phyloP scores from a whole-genome alignment of 371 early-diverging fungal species.

The Mortierella sp. region DNA sequence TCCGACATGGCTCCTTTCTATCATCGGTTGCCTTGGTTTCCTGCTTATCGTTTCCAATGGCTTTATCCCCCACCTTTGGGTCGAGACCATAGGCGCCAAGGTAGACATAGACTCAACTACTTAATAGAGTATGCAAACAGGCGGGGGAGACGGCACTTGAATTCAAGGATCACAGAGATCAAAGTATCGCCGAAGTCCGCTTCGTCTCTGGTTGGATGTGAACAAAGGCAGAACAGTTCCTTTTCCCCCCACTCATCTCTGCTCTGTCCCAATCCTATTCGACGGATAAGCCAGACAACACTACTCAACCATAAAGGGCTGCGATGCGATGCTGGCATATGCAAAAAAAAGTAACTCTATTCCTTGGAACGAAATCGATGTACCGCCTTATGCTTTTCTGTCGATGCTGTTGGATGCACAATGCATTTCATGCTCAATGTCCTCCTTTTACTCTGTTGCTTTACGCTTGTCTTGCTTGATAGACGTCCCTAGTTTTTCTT shows the following conservation, averaged over 20 bases:
- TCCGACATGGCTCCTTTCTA: too few species aligned
- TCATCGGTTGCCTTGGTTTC: too few species aligned
- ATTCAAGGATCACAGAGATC: background rate
- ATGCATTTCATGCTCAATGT: background rate
- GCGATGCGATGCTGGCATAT: constrained; percentile 10
- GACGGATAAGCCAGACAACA: background rate
- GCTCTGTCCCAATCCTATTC: background rate
- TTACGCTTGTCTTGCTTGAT: too few species aligned
- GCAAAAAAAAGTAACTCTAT: background rate
- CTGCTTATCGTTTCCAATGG: too few species aligned
- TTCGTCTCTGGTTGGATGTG: background rate
- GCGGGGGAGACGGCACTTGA: background rate
- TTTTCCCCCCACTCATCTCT: background rate
- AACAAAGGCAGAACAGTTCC: background rate
- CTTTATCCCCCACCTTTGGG: too few species aligned
- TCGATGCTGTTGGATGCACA: background rate
- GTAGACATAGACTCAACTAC: too few species aligned
- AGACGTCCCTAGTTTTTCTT: too few species aligned
- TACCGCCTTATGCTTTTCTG: background rate
- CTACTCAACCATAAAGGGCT: constrained; percentile 9
- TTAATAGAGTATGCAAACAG: background rate
- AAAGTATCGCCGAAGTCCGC: constrained; percentile 8
- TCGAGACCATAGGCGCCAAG: too few species aligned
- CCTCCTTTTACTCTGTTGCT: background rate
- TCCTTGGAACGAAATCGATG: too few species aligned